phyloP scores from a whole-genome alignment of 306 rosid genomes.

The Senna siamea region DNA sequence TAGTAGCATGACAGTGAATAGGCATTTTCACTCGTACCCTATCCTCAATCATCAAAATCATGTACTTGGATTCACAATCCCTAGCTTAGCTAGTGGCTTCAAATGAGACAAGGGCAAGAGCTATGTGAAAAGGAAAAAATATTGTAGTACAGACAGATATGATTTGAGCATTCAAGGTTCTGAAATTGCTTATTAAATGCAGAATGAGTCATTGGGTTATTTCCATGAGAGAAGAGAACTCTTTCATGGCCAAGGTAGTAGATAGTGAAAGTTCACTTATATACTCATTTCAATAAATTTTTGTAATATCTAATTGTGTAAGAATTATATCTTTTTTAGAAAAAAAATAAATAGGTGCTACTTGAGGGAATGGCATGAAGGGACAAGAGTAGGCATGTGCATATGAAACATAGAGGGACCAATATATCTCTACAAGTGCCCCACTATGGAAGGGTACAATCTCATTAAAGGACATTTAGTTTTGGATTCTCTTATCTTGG shows the following conservation, averaged over 20 bases:
- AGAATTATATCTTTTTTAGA: too few relatives aligned
- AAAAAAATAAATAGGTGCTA: background rate
- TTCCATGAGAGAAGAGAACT: slow-evolving; percentile 20
- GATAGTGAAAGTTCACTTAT: background rate
- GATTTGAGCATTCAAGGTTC: slow-evolving; percentile 28
- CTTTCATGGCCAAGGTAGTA: slow-evolving; percentile 33
- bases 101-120: slow-evolving; percentile 49
- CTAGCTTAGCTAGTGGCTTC: slow-evolving; percentile 29
- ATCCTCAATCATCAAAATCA: background rate
- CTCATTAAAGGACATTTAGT: slow-evolving; percentile 44
- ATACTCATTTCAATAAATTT: too few relatives aligned
- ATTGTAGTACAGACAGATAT: background rate
- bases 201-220: slow-evolving; percentile 13
- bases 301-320: background rate
- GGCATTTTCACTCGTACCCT: slow-evolving; percentile 49
- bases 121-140: background rate
- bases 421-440: slow-evolving; percentile 39
- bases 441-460: slow-evolving; percentile 53
- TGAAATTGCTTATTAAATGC: slow-evolving; percentile 16
- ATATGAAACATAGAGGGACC: slow-evolving; percentile 42
- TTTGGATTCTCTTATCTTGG: slow-evolving; percentile 48
- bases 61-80: slow-evolving; percentile 51
- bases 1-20: slow-evolving; percentile 34
- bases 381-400: slow-evolving; percentile 34
- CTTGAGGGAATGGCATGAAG: slow-evolving; percentile 31